Conservation (phyloP, 805 yeast species). For the Pichia rugopelliculosa region DNA sequence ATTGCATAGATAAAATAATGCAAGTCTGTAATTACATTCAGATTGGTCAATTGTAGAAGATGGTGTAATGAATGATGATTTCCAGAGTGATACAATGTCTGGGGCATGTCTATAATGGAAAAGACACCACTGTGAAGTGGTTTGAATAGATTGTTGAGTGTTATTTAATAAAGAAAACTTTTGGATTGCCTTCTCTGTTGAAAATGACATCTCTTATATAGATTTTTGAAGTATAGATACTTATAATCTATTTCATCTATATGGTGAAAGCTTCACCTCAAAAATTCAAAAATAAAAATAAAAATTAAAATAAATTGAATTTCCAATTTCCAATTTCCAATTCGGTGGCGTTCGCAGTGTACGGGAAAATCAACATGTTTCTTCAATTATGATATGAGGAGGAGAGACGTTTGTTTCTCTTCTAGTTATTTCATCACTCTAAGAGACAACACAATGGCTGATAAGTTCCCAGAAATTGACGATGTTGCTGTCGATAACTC, state of each 20-base stretch:
- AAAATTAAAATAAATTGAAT: not conserved
- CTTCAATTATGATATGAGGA: too few species aligned
- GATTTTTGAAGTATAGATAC: not conserved
- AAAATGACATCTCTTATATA: conserved; percentile 39
- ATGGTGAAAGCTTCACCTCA: too few species aligned
- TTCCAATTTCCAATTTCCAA: not conserved
- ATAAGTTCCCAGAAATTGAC: conserved; percentile 66
- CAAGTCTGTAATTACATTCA: conserved; percentile 23
- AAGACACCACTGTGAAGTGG: conserved; percentile 64
- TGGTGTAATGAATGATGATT: conserved; percentile 8
- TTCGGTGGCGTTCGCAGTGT: not conserved
- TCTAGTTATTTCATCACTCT: too few species aligned
- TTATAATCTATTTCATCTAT: too few species aligned
- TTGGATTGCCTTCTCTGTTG: conserved; percentile 40
- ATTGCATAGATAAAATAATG: conserved; percentile 64
- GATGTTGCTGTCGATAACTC: conserved; percentile 25
- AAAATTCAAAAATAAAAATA: too few species aligned
- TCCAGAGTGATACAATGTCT: conserved; percentile 31
- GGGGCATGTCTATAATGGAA: conserved; percentile 57
- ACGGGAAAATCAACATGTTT: not conserved
- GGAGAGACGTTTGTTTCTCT: too few species aligned
- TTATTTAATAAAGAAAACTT: conserved; percentile 45
- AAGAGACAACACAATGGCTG: conserved; percentile 47
- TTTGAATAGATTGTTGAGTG: conserved; percentile 65
- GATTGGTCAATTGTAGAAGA: conserved; percentile 19